Evolutionary conservation across 2,329 filamentous ascomycete genomes (phyloP), one percentile per base, ranked within the genome.

Genomic region (Cordyceps javanica): DNA sequence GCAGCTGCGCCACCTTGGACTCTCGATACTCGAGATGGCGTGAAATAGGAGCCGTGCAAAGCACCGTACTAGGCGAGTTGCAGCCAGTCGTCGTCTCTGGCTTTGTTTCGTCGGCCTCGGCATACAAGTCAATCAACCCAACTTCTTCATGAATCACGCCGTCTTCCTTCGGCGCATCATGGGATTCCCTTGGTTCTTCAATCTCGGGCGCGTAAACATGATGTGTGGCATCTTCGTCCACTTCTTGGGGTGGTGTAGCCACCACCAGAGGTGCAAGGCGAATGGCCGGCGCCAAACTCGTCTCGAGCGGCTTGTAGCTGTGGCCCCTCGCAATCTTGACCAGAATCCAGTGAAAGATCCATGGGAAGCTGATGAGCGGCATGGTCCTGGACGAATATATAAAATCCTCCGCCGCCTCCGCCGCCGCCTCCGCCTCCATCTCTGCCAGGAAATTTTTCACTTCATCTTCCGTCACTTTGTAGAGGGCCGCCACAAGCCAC

Each of bases 291-390:
- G 46, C 52, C 46, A 57, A 19, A 5, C 25, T 53, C 10, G 39
- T 48, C 49, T 57, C 7, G 2, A 11, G 16, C 16, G 63, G 64
- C 26, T 64, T 62, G 46, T 65, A 64, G n/a, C 55, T 60, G 16
- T 61, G 61, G 3, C 67, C 65, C n/a, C 62, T 62, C 5, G 66
- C 70, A 30, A 74, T 64, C 14, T 69, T 66, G 38, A 69, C 66
- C 63, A 74, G 62, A 28, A 91, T 82, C 45, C 81, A 79, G 13
- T 85, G 79, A 62, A 97, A 96, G 2, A 97, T 76, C 94, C 94
- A 99, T 0, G 94, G 93, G 65, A 97, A 97, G 59, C 88, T 94
- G 64, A 97, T 94, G 9, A 97, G 75, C 0, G 94, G 93, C 78
- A 2, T 76, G 19, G 26, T 7, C 66, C 11, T 71, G 60, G 42